A percentile compares a stretch with the other conserved stretches of the same genome.
phyloP scores from a whole-genome alignment of 306 rosid genomes.

The Oemleria cerasiformis region DNA sequence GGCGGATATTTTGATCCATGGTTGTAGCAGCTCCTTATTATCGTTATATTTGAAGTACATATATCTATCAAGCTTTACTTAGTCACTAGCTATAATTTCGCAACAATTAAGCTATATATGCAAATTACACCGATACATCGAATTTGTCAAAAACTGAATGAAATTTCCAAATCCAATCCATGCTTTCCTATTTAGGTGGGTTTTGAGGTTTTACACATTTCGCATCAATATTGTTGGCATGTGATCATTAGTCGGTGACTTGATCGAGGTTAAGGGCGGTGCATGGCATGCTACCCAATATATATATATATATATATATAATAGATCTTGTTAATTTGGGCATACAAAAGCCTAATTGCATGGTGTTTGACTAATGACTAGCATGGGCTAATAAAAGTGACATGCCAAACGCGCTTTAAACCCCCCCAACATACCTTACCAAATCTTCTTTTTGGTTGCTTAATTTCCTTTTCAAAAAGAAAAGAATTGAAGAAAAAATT shows the following conservation, averaged over 20 bases:
- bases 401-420: not conserved
- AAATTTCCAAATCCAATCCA: not conserved
- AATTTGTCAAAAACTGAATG: too few relatives aligned
- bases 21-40: too few relatives aligned
- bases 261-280: not conserved
- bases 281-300: not conserved
- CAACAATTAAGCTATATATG: too few relatives aligned
- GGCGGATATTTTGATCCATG: too few relatives aligned
- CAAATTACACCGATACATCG: too few relatives aligned
- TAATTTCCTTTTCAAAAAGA: not conserved
- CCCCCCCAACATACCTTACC: not conserved
- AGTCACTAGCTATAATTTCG: too few relatives aligned
- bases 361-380: slow-evolving; percentile 8
- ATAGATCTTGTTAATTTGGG: not conserved
- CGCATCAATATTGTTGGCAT: not conserved
- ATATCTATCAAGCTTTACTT: too few relatives aligned
- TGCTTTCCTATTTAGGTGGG: not conserved
- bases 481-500: not conserved
- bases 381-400: not conserved
- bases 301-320: too few relatives aligned
- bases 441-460: not conserved
- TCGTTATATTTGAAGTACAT: too few relatives aligned
- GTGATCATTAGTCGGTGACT: not conserved
- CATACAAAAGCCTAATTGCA: slow-evolving; percentile 21
- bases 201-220: not conserved